Evolutionary conservation across 1,284 basidiomycete genomes (phyloP).

Genomic region (Pulveroboletus sp.): DNA sequence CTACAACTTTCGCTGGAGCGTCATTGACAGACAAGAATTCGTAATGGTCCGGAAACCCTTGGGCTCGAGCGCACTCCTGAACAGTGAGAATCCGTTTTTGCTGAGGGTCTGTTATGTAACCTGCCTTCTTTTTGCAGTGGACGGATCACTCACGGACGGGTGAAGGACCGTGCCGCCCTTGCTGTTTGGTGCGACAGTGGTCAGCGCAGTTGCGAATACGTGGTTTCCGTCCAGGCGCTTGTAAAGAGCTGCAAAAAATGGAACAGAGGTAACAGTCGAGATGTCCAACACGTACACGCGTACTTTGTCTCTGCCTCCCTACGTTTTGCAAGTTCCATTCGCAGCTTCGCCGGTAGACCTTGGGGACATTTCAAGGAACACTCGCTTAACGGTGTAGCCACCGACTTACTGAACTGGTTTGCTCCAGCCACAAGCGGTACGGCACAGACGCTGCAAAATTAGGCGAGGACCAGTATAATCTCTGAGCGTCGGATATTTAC

Average conservation of each 20-base stretch:
- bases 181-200: constrained; percentile 48
- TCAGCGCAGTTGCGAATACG: constrained; percentile 62
- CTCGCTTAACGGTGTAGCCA: neutral
- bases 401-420: constrained; percentile 45
- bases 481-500: constrained; percentile 37
- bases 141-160: constrained; percentile 48
- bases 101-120: constrained; percentile 35
- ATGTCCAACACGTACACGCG: constrained; percentile 21
- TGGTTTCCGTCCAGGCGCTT: constrained; percentile 51
- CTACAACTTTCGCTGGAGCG: constrained; percentile 36
- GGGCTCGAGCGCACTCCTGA: constrained; percentile 65
- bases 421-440: constrained; percentile 51
- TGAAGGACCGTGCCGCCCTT: constrained; percentile 59
- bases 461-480: neutral
- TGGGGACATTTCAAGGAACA: neutral
- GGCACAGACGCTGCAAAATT: constrained; percentile 43
- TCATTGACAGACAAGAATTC: constrained; percentile 52
- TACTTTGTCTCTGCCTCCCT: constrained; percentile 28
- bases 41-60: constrained; percentile 72
- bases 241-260: constrained; percentile 46
- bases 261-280: neutral
- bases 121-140: neutral
- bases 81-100: constrained; percentile 67
- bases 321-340: constrained; percentile 35
- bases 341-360: constrained; percentile 46